Conservation (phyloP, 2,329 filamentous ascomycete species). For the Clonostachys rhizophaga region DNA sequence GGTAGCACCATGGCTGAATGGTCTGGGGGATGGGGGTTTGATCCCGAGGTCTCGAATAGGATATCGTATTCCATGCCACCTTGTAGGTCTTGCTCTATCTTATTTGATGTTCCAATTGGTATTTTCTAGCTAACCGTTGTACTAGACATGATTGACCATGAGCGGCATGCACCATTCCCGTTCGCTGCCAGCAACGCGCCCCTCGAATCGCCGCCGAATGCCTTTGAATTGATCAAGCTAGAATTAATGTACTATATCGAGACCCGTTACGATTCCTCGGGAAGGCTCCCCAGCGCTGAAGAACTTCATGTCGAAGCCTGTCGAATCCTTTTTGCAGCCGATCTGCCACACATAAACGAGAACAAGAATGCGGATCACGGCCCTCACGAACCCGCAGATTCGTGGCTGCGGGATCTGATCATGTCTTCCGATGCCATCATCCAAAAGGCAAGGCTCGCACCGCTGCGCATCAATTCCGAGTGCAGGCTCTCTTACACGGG, state of each 20-base stretch:
- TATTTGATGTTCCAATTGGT: background rate
- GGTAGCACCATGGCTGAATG: slow-evolving; percentile 36
- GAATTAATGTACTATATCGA: slow-evolving; percentile 21
- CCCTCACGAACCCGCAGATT: slow-evolving; percentile 1
- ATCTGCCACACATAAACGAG: slow-evolving; percentile 1
- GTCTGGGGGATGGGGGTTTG: slow-evolving; percentile 37
- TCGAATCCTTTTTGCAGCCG: slow-evolving; percentile 17
- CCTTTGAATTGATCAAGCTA: slow-evolving; percentile 28
- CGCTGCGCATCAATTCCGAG: slow-evolving; percentile 12
- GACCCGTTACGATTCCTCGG: slow-evolving; percentile 10
- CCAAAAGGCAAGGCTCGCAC: slow-evolving; percentile 11
- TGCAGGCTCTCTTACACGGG: slow-evolving; percentile 10
- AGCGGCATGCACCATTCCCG: slow-evolving; percentile 11
- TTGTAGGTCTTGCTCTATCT: slow-evolving; percentile 16
- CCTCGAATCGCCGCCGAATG: slow-evolving; percentile 8
- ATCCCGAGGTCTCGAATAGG: slow-evolving; percentile 22
- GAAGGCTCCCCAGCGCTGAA: slow-evolving; percentile 9
- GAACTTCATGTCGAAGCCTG: slow-evolving; percentile 15
- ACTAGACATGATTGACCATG: slow-evolving; percentile 10
- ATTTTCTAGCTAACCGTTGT: background rate
- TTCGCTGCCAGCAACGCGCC: slow-evolving; percentile 11
- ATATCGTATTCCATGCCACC: slow-evolving; percentile 35
- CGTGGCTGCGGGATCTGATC: slow-evolving; percentile 18
- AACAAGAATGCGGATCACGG: background rate
- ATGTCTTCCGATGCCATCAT: slow-evolving; percentile 6